Conservation (phyloP, 805 yeast genomes). For the Brettanomyces sp. region DNA sequence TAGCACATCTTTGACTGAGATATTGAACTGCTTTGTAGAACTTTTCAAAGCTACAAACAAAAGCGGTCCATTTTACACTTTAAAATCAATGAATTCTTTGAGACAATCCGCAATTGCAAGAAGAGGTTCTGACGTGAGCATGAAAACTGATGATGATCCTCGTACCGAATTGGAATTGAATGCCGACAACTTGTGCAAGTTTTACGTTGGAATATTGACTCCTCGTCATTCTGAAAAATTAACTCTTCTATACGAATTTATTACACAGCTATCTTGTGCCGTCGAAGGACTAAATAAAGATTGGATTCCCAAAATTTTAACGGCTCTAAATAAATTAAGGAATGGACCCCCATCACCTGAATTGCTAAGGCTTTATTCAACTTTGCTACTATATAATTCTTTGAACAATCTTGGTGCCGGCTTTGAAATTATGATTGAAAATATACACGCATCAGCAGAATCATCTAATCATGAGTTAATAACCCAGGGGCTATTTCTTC, state of each 20-base stretch:
- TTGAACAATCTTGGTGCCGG: constrained; percentile 24
- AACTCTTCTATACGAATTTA: constrained; percentile 15
- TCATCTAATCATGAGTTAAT: constrained; percentile 23
- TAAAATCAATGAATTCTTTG: constrained; percentile 17
- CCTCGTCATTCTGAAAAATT: not conserved
- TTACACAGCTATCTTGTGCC: constrained; percentile 18
- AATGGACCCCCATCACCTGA: constrained; percentile 21
- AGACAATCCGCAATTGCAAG: constrained; percentile 15
- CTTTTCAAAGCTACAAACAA: constrained; percentile 26
- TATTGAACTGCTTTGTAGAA: constrained; percentile 33
- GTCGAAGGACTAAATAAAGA: constrained; percentile 16
- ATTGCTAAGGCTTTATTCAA: constrained; percentile 27
- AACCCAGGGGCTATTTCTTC: constrained; percentile 18
- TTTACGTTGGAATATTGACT: constrained; percentile 9
- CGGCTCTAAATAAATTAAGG: constrained; percentile 11
- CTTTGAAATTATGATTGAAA: constrained; percentile 12
- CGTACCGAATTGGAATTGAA: constrained; percentile 8
- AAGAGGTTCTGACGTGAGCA: constrained; percentile 31
- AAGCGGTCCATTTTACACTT: constrained; percentile 24
- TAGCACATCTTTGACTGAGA: constrained; percentile 41
- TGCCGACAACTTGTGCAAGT: constrained; percentile 10
- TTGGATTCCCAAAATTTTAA: constrained; percentile 12
- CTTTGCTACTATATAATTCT: constrained; percentile 23
- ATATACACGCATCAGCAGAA: constrained; percentile 12
- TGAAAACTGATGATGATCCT: constrained; percentile 26